Conservation (phyloP, 805 yeast species). For the Cyberlindnera euphorbiae region DNA sequence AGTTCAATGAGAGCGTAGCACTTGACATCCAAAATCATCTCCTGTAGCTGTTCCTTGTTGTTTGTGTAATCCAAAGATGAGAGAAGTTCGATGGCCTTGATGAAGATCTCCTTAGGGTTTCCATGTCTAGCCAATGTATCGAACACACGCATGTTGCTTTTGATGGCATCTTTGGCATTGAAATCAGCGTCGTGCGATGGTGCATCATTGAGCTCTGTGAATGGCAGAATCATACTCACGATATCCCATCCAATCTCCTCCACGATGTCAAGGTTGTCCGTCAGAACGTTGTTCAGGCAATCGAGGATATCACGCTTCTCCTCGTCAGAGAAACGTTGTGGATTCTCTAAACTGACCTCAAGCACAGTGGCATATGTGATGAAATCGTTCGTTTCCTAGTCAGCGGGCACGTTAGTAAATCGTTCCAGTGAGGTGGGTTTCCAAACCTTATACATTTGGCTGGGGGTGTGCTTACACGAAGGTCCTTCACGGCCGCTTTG, state of each 20-base stretch:
- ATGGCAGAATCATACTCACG: slow-evolving; percentile 62
- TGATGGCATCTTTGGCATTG: slow-evolving; percentile 15
- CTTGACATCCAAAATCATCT: slow-evolving; percentile 35
- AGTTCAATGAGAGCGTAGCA: slow-evolving; percentile 67
- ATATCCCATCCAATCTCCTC: slow-evolving; percentile 87
- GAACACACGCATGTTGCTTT: slow-evolving; percentile 43
- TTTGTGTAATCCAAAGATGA: slow-evolving; percentile 27
- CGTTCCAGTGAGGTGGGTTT: too few relatives aligned
- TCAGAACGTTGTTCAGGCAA: slow-evolving; percentile 40
- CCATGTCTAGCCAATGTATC: slow-evolving; percentile 64
- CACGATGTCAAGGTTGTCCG: slow-evolving; percentile 43
- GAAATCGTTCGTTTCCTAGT: slow-evolving; percentile 49
- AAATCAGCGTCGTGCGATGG: slow-evolving; percentile 32
- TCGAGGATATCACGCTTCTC: slow-evolving; percentile 49
- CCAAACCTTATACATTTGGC: too few relatives aligned
- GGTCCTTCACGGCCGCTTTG: slow-evolving; percentile 13
- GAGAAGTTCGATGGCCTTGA: slow-evolving; percentile 66
- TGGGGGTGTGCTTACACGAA: slow-evolving; percentile 8
- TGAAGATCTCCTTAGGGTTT: slow-evolving; percentile 74
- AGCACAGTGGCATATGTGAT: slow-evolving; percentile 68
- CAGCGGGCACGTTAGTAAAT: slow-evolving; percentile 3
- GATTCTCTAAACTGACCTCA: slow-evolving; percentile 54
- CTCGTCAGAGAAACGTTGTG: slow-evolving; percentile 37
- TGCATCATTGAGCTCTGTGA: slow-evolving; percentile 38
- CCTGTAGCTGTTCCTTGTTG: slow-evolving; percentile 7